A percentile compares a stretch with the other conserved stretches of the same genome.
These are phyloP conservation scores for Cyclostephanos invisitatus DNA, from an alignment of 108 stramenopile genomes.

Conservation along the genomic window DNA sequence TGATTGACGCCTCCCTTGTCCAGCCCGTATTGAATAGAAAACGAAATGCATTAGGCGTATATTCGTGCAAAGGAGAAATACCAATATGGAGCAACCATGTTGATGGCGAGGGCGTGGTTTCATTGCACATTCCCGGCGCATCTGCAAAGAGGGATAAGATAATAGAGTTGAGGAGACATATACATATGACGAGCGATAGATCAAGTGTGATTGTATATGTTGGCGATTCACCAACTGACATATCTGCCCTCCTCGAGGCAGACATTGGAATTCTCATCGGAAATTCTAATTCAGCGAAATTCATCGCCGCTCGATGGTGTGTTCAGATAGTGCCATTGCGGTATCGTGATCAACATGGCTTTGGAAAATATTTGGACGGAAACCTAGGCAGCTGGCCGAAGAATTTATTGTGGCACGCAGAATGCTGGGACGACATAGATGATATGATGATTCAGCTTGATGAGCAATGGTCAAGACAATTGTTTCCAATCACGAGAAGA, in stretches of 20 bases:
- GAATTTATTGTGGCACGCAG: slow-evolving; percentile 28
- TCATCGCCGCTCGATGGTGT: slow-evolving; percentile 42
- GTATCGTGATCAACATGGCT: slow-evolving; percentile 26
- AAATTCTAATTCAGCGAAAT: slow-evolving; percentile 23
- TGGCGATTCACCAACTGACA: slow-evolving; percentile 61
- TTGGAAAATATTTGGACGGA: background rate
- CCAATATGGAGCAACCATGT: slow-evolving; percentile 65
- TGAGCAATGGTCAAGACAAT: slow-evolving; percentile 12
- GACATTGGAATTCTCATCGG: slow-evolving; percentile 62
- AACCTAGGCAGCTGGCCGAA: background rate
- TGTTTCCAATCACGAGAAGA: no score
- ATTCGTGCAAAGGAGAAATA: slow-evolving; percentile 38
- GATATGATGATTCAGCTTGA: slow-evolving; percentile 39
- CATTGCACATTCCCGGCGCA: slow-evolving; percentile 56
- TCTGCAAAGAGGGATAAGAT: slow-evolving; percentile 53
- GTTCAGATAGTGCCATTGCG: slow-evolving; percentile 37
- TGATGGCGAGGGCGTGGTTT: slow-evolving; percentile 46
- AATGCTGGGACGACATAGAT: slow-evolving; percentile 42
- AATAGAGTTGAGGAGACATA: slow-evolving; percentile 27
- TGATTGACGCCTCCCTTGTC: slow-evolving; percentile 55
- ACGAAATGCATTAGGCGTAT: slow-evolving; percentile 6
- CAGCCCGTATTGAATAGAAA: slow-evolving; percentile 31
- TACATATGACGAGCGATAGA: slow-evolving; percentile 10
- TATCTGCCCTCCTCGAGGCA: slow-evolving; percentile 53
- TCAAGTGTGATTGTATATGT: slow-evolving; percentile 49